These are phyloP conservation scores for Microcos paniculata DNA, from an alignment of 345 rosid genomes.

Conservation along the genomic window DNA sequence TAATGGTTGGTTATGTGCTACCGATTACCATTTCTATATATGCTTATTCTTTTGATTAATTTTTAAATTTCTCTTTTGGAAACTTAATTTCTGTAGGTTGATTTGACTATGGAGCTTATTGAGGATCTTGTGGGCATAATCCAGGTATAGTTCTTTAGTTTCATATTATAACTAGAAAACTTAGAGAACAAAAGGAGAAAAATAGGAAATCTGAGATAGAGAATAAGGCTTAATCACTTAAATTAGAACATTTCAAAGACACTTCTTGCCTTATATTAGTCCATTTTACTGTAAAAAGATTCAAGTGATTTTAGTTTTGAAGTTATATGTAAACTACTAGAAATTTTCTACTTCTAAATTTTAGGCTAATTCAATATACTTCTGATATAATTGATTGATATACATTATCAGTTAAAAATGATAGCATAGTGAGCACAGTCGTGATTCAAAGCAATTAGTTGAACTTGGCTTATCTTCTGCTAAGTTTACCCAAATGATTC, in stretches of 20 bases:
- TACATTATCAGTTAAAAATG: not conserved
- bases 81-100: constrained; percentile 49
- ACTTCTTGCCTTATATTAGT: not conserved
- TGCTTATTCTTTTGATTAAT: not conserved
- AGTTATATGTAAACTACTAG: not conserved
- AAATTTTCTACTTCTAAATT: not conserved
- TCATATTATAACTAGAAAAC: not conserved
- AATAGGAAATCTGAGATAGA: not conserved
- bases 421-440: not conserved
- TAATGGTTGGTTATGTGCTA: constrained; percentile 21
- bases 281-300: not conserved
- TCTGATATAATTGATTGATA: not conserved
- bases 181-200: not conserved
- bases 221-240: not conserved
- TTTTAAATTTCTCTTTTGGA: constrained; percentile 13
- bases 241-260: not conserved
- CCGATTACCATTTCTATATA: not conserved
- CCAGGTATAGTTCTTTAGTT: constrained; percentile 45
- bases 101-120: constrained; percentile 67
- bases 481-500: not conserved
- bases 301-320: not conserved
- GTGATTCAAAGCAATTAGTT: not conserved
- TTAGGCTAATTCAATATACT: not conserved
- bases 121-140: constrained; percentile 76
- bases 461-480: constrained; percentile 1